Evolutionary conservation across 495 filamentous ascomycete genomes (phyloP).

Genomic region (Podospora australis): DNA sequence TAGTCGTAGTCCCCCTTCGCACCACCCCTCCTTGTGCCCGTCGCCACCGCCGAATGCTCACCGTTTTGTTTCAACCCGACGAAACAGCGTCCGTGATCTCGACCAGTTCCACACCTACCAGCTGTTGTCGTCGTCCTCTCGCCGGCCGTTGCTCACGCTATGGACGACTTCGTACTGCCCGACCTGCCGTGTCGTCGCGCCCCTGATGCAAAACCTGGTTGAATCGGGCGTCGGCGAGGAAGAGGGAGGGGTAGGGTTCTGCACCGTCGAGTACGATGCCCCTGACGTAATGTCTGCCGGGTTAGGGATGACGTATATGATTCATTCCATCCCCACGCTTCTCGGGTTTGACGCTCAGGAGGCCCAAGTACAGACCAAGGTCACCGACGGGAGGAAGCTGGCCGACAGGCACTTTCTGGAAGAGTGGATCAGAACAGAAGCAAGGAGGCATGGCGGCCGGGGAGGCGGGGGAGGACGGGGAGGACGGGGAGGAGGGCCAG

Average conservation of each 20-base stretch:
- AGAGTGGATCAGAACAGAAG: conserved; percentile 55
- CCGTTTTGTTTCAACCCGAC: not conserved
- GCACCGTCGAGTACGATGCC: conserved; percentile 57
- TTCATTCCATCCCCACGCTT: conserved; percentile 61
- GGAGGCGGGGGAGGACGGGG: conserved; percentile 34
- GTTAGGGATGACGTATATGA: conserved; percentile 51
- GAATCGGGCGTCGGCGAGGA: conserved; percentile 52
- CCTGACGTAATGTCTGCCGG: conserved; percentile 49
- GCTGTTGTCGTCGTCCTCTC: conserved; percentile 50
- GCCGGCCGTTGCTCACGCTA: conserved; percentile 57
- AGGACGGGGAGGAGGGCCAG: conserved; percentile 14
- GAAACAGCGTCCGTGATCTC: conserved; percentile 50
- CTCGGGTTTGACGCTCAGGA: conserved; percentile 59
- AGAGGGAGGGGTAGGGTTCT: conserved; percentile 54
- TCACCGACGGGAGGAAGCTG: conserved; percentile 48
- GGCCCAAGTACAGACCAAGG: conserved; percentile 47
- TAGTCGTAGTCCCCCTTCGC: too few species aligned
- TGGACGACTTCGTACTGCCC: conserved; percentile 65
- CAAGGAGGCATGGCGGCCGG: conserved; percentile 39
- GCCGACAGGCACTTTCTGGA: conserved; percentile 48
- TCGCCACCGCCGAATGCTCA: not conserved
- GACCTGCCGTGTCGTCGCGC: conserved; percentile 50
- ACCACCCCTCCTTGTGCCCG: too few species aligned
- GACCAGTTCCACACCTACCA: conserved; percentile 56
- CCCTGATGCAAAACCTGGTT: conserved; percentile 47